Base-by-base conservation (phyloP, 75 land plant genomes). In the Cryptomeria japonica region DNA sequence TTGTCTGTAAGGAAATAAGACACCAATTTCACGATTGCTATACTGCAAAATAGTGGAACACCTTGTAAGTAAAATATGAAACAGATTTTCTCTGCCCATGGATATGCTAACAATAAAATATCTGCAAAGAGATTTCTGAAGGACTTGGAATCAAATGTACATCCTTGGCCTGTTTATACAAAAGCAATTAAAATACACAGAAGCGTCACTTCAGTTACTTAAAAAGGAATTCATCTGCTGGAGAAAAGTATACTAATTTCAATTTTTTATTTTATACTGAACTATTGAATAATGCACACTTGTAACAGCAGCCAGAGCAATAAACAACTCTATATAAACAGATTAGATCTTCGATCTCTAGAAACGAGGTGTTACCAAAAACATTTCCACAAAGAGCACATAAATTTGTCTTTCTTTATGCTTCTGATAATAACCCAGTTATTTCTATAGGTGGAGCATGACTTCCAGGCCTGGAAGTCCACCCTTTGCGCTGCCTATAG, bases 401-500 rank as follows among this genome's bases (percentile, higher is more conserved):
- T 12, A 34, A 12, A 32, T 31, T 32, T 34, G 37, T 3, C 77
- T 75, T 75, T 75, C 37, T 75, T 75, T 75, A 75, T 32, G 38
- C 3, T 75, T 75, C 77, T 32, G 77, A 75, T 13, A 34, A 75
- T 75, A 32, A 28, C 42, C 49, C 39, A 55, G 64, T 53, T 49
- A 34, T 19, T 19, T 85, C 15, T 34, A 56, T 12, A 72, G 91
- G 88, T 79, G 97, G 97, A 88, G 93, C 92, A 46, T 91, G 88
- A 56, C 87, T 83, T 78, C 97, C 97, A 79, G 95, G 99, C 79
- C 99, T 92, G 49, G 95, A 89, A 6, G 58, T 55, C 94, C 96
- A 95, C 83, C 90, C 93, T 88, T 89, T 95, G 19, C 91, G 92
- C 31, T 93, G 89, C 86, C 99, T 93, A 87, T 96, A 97, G 18